Evolutionary conservation across 768 basidiomycete genomes (phyloP), one percentile per base, ranked within the genome.

Genomic region (Cyathus striatus): DNA sequence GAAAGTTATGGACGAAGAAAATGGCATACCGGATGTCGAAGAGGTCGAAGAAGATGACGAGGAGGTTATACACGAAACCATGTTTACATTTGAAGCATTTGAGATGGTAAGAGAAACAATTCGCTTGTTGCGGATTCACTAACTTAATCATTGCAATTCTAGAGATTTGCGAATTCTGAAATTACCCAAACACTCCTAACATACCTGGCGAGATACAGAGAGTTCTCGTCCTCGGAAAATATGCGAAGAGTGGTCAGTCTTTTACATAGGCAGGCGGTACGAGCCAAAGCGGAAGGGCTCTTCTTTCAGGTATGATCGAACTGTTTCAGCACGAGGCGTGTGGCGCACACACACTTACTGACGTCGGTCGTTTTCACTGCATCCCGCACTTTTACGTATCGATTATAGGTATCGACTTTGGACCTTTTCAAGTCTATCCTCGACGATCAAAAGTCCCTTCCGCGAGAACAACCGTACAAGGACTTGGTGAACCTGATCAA

Each of bases 101-200:
- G 90, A 98, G 65, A 73, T 77, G 73, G 96, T 93, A 51, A 72
- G 70, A 23, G 52, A n/a, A n/a, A n/a, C n/a, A n/a, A n/a, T n/a
- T n/a, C n/a, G n/a, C n/a, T n/a, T n/a, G n/a, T n/a, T n/a, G n/a
- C n/a, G n/a, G n/a, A n/a, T n/a, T n/a, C n/a, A 21, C 46, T 17
- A 34, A 21, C 32, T 27, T 40, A 35, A 6, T 33, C n/a, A 20
- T 39, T 41, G 25, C 40, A 23, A 20, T n/a, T n/a, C n/a, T 56
- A 98, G 96, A 85, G 83, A 79, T 95, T 97, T 55, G 93, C 91
- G 1, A 76, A 87, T 54, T 73, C 90, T 39, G 85, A 91, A 39
- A 83, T 97, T 41, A 83, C 88, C 4, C 76, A 83, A 46, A 93
- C 95, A 12, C 77, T 94, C 37, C 63, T 98, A 48, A 68, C 76